Percentiles rank a stretch among this genome's conserved stretches.
Conservation (phyloP, 2,329 filamentous ascomycete genomes). For the Daldinia eschscholtzii region DNA sequence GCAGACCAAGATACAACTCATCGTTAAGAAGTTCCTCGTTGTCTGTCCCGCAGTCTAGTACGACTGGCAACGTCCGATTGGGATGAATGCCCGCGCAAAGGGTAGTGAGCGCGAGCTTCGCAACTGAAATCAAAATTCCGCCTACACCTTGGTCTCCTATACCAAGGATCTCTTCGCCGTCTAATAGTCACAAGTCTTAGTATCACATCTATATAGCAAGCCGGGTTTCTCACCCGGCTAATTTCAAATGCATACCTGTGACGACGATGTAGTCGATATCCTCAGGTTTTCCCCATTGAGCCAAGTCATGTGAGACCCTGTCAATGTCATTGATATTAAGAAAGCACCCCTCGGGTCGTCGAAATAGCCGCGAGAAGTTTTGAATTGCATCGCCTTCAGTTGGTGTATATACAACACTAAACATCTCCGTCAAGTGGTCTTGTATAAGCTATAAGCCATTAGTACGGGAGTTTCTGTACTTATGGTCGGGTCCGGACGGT, state of each 20-base stretch:
- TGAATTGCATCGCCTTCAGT: constrained; percentile 91
- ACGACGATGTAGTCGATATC: constrained; percentile 92
- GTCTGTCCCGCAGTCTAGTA: constrained; percentile 88
- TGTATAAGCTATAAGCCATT: constrained; percentile 70
- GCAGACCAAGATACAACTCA: constrained; percentile 82
- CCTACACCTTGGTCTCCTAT: constrained; percentile 92
- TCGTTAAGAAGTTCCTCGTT: constrained; percentile 81
- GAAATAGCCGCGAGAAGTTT: constrained; percentile 83
- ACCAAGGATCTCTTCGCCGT: constrained; percentile 80
- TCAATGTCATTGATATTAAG: constrained; percentile 78
- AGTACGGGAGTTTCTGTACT: constrained; percentile 9
- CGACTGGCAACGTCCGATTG: constrained; percentile 80
- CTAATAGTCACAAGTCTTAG: constrained; percentile 49
- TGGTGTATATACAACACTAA: constrained; percentile 89
- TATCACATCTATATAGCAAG: neutral
- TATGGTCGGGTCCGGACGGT: neutral
- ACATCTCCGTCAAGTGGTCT: constrained; percentile 87
- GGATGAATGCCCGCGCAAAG: constrained; percentile 90
- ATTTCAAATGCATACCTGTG: constrained; percentile 67
- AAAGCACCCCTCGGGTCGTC: constrained; percentile 84
- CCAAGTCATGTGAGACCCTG: constrained; percentile 73
- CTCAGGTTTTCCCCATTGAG: constrained; percentile 75
- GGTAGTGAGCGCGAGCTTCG: constrained; percentile 85
- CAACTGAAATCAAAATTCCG: constrained; percentile 84
- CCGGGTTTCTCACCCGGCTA: neutral